phyloP scores from a whole-genome alignment of 1,139 yeast genomes.

The Candida tetrigidarum region DNA sequence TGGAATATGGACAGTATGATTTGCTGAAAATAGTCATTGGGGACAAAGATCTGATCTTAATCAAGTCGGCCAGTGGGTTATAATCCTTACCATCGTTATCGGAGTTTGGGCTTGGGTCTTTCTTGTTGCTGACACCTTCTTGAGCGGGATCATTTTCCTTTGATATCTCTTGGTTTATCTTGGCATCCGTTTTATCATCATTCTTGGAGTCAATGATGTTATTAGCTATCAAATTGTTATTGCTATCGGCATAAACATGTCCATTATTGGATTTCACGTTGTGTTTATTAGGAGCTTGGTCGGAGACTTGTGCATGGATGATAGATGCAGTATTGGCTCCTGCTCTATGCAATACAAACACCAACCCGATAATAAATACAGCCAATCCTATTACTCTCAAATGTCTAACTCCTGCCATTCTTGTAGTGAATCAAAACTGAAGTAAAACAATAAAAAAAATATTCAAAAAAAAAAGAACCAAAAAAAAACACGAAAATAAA shows the following conservation, averaged over 20 bases:
- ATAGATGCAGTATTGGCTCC: conserved; percentile 17
- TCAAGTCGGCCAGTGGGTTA: conserved; percentile 64
- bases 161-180: conserved; percentile 43
- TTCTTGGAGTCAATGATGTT: conserved; percentile 36
- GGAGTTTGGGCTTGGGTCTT: conserved; percentile 6
- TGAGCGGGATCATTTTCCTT: conserved; percentile 23
- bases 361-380: conserved; percentile 19
- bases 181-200: conserved; percentile 43
- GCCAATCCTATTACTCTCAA: conserved; percentile 24
- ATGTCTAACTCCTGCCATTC: conserved; percentile 23
- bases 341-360: conserved; percentile 21
- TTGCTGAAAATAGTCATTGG: conserved; percentile 79
- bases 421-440: background rate
- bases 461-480: background rate
- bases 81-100: conserved; percentile 32
- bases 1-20: conserved; percentile 76
- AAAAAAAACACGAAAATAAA: background rate
- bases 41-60: conserved; percentile 58
- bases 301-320: conserved; percentile 20
- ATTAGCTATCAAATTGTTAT: conserved; percentile 15
- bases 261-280: conserved; percentile 7
- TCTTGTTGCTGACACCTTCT: conserved; percentile 9
- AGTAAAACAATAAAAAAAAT: background rate
- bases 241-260: conserved; percentile 6
- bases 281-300: conserved; percentile 17